These are phyloP conservation scores for Chytriomyces sp. DNA, from an alignment of 192 early-diverging fungal species.

Conservation along the genomic window DNA sequence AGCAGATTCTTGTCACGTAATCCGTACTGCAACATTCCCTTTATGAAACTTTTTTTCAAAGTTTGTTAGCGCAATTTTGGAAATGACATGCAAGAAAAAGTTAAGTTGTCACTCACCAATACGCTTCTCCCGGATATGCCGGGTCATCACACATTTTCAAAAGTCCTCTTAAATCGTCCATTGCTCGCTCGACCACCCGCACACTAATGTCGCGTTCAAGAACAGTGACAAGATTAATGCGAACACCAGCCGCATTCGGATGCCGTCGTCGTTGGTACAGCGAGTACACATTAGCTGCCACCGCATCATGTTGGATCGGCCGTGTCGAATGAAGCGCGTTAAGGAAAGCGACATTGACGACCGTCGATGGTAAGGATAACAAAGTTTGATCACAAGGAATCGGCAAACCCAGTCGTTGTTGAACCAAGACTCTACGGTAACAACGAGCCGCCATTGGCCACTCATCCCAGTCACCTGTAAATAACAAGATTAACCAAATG, in stretches of 20 bases:
- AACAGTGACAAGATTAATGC: conserved; percentile 39
- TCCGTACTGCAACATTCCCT: conserved; percentile 41
- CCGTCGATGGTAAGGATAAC: conserved; percentile 11
- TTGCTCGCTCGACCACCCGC: conserved; percentile 31
- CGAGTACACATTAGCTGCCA: conserved; percentile 29
- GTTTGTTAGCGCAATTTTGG: background rate
- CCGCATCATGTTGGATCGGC: conserved; percentile 23
- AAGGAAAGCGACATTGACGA: conserved; percentile 32
- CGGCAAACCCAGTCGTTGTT: conserved; percentile 32
- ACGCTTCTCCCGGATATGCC: conserved; percentile 43
- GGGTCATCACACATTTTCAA: conserved; percentile 38
- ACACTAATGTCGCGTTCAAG: conserved; percentile 35
- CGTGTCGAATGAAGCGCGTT: conserved; percentile 29
- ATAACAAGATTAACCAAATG: conserved; percentile 10
- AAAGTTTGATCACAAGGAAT: conserved; percentile 25
- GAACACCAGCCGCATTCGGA: conserved; percentile 35
- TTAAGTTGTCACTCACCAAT: conserved; percentile 31
- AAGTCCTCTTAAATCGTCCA: conserved; percentile 27
- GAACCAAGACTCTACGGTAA: conserved; percentile 37
- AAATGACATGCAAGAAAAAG: background rate
- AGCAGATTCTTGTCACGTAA: conserved; percentile 39
- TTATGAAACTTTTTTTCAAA: conserved; percentile 34
- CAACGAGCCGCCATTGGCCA: conserved; percentile 41
- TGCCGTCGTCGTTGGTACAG: conserved; percentile 38
- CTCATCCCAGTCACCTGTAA: conserved; percentile 41